A percentile compares a stretch with the other conserved stretches of the same genome.
Evolutionary conservation across 1,284 basidiomycete species (phyloP).

Genomic region (Coniferiporia weirii): DNA sequence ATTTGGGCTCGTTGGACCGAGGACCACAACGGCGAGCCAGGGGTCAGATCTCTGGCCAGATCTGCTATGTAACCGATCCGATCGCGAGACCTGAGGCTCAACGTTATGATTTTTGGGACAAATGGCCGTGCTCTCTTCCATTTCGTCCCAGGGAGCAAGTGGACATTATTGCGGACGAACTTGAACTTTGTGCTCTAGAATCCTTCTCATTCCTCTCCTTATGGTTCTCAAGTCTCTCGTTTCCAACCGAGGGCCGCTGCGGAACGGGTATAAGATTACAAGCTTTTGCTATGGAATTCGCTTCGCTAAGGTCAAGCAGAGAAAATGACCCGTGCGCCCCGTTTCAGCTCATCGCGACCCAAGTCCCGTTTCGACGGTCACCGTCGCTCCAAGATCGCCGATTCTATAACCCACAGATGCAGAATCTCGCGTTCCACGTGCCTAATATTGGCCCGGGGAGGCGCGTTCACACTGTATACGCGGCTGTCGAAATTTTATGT

Average conservation of each 20-base stretch:
- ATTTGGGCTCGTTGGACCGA: neutral
- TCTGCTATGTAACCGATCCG: constrained; percentile 5
- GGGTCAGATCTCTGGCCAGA: neutral
- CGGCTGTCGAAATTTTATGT: constrained; percentile 11
- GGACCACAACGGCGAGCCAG: neutral
- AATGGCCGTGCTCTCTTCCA: constrained; percentile 13
- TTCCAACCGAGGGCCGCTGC: constrained; percentile 1
- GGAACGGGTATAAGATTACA: constrained; percentile 18
- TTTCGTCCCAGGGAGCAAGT: constrained; percentile 14
- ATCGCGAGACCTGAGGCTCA: neutral
- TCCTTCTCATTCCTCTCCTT: constrained; percentile 4
- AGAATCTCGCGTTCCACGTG: constrained; percentile 9
- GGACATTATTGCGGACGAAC: constrained; percentile 7
- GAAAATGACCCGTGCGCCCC: constrained; percentile 19
- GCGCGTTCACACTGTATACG: constrained; percentile 10
- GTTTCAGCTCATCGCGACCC: constrained; percentile 19
- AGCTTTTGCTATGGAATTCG: constrained; percentile 17
- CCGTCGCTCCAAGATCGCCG: constrained; percentile 17
- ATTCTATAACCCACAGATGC: constrained; percentile 15
- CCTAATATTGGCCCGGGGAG: constrained; percentile 16
- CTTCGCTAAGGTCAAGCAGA: constrained; percentile 13
- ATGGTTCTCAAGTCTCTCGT: constrained; percentile 9
- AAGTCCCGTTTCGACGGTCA: constrained; percentile 16
- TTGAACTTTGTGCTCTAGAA: constrained; percentile 11
- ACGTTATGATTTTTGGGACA: constrained; percentile 2